Conservation (phyloP, 306 rosid species). For the Pyrus pyrifolia region DNA sequence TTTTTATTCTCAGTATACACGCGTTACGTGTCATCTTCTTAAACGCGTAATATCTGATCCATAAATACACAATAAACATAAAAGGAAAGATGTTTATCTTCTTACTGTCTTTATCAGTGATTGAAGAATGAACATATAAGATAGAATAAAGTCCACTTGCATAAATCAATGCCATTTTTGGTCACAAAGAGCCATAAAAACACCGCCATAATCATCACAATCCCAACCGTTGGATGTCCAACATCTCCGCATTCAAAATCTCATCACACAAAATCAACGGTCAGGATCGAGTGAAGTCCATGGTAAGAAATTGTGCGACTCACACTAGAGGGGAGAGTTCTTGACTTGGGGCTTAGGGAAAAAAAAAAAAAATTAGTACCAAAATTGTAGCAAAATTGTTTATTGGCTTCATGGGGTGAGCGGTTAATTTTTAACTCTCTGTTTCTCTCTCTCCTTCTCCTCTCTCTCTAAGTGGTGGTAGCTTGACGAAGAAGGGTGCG, state of each 20-base stretch:
- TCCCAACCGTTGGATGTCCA: not conserved
- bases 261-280: not conserved
- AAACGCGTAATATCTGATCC: rapidly evolving
- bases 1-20: not conserved
- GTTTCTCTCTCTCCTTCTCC: not conserved
- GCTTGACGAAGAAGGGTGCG: conserved; percentile 58
- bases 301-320: not conserved
- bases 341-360: not conserved
- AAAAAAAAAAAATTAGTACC: not conserved
- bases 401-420: conserved; percentile 21
- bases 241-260: not conserved
- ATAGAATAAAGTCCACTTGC: not conserved
- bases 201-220: not conserved
- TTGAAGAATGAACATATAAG: not conserved
- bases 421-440: conserved; percentile 37
- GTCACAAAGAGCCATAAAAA: not conserved
- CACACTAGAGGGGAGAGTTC: not conserved
- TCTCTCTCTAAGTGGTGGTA: conserved; percentile 26
- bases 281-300: conserved; percentile 6
- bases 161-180: not conserved
- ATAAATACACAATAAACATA: not conserved
- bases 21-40: not conserved
- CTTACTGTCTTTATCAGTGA: not conserved
- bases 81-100: not conserved
- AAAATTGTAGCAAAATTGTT: not conserved